Conservation (phyloP, 352 stramenopile species). For the Phytophthora citrophthora region DNA sequence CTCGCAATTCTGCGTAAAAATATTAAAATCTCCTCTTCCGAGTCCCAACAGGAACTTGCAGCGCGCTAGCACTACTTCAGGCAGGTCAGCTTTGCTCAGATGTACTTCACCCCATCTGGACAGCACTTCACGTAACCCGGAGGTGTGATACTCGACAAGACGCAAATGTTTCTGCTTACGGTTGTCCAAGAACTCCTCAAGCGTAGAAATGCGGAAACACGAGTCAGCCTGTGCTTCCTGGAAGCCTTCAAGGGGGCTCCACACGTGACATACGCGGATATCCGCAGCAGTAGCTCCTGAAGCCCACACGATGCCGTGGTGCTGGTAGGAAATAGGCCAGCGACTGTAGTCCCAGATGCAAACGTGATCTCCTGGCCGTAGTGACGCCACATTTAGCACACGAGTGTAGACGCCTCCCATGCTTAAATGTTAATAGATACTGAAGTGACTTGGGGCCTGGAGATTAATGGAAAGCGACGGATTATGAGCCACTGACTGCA, state of each 20-base stretch:
- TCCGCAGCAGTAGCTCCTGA: slow-evolving; percentile 68
- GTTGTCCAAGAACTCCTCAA: slow-evolving; percentile 82
- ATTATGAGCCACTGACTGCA: slow-evolving; percentile 11
- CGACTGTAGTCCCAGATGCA: slow-evolving; percentile 88
- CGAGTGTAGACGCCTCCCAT: slow-evolving; percentile 87
- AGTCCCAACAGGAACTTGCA: slow-evolving; percentile 86
- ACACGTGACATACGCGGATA: slow-evolving; percentile 85
- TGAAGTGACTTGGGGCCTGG: neutral
- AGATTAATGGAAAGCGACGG: slow-evolving; percentile 11
- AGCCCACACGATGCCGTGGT: slow-evolving; percentile 87
- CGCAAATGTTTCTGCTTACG: slow-evolving; percentile 66
- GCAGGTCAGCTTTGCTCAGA: slow-evolving; percentile 80
- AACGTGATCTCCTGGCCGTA: slow-evolving; percentile 86
- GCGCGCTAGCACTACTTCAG: slow-evolving; percentile 80
- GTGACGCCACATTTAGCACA: slow-evolving; percentile 70
- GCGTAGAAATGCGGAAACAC: slow-evolving; percentile 86
- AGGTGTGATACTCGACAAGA: slow-evolving; percentile 89
- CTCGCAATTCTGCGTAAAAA: slow-evolving; percentile 90
- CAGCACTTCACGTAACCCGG: slow-evolving; percentile 74
- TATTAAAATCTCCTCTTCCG: slow-evolving; percentile 84
- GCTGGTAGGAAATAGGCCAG: slow-evolving; percentile 87
- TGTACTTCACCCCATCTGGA: slow-evolving; percentile 89
- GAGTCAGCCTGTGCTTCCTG: slow-evolving; percentile 83
- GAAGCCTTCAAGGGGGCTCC: slow-evolving; percentile 80
- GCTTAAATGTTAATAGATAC: no score